These are phyloP conservation scores for Solanum acaule DNA, from an alignment of 257 asterid species.

Conservation along the genomic window DNA sequence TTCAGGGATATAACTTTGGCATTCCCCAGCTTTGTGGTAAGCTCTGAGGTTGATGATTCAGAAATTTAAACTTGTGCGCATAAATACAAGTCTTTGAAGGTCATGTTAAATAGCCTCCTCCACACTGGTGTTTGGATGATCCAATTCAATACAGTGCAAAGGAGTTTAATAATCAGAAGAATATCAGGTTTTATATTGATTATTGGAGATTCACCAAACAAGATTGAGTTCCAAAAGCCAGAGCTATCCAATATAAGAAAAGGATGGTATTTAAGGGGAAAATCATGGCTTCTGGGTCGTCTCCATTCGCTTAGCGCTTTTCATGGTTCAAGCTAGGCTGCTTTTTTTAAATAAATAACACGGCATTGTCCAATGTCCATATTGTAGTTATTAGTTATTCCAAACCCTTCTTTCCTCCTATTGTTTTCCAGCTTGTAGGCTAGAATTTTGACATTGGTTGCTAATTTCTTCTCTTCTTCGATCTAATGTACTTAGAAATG, in stretches of 20 bases:
- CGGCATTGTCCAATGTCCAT: not conserved
- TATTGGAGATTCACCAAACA: not conserved
- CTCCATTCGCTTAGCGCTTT: not conserved
- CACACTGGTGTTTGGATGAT: not conserved
- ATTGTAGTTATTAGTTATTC: not conserved
- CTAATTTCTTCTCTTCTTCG: not conserved
- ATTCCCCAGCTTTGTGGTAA: conserved; percentile 67
- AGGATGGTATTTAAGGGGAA: not conserved
- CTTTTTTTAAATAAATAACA: too few species aligned
- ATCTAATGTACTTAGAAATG: not conserved
- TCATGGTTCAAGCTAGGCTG: too few species aligned
- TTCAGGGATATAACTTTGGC: conserved; percentile 69
- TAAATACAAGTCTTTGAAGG: not conserved
- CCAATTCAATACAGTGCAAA: not conserved
- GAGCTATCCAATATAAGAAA: not conserved
- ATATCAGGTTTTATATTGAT: not conserved
- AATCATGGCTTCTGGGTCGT: not conserved
- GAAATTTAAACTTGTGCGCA: conserved; percentile 23
- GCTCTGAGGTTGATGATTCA: conserved; percentile 52
- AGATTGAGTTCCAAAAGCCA: not conserved
- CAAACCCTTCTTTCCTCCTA: not conserved
- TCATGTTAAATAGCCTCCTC: not conserved
- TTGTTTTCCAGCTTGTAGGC: not conserved
- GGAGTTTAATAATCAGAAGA: not conserved
- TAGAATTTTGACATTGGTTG: not conserved